Conservation (phyloP, 495 filamentous ascomycete species). For the Astrothelium subdiscretum region DNA sequence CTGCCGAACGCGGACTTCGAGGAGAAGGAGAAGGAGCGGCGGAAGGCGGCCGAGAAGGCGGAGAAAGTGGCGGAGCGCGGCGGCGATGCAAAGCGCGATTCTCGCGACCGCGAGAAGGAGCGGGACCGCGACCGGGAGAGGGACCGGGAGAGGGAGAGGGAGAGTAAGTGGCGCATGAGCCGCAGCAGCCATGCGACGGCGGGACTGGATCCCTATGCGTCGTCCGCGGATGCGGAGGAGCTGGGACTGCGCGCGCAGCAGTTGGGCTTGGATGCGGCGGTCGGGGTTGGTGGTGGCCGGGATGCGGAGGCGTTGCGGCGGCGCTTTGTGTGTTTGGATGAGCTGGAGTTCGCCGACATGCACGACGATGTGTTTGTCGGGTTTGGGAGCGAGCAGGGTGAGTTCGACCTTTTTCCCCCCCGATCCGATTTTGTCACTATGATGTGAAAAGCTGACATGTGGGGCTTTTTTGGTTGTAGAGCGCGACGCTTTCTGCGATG, state of each 20-base stretch:
- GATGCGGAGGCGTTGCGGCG: conserved; percentile 40
- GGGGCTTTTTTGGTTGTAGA: conserved; percentile 16
- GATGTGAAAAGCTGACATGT: background rate
- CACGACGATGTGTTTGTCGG: conserved; percentile 79
- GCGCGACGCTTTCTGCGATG: conserved; percentile 25
- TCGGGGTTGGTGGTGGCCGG: conserved; percentile 22
- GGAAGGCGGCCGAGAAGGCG: conserved; percentile 18
- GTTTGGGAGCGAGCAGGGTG: conserved; percentile 71
- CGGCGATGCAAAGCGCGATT: background rate
- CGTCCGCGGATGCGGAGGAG: background rate
- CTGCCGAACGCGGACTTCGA: conserved; percentile 42
- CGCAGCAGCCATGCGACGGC: background rate
- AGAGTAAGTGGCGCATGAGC: conserved; percentile 11
- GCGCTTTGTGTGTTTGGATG: conserved; percentile 68
- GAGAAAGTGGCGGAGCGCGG: conserved; percentile 7
- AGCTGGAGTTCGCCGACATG: conserved; percentile 77
- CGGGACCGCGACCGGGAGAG: too few species aligned
- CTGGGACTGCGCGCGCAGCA: background rate
- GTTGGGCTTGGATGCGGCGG: background rate
- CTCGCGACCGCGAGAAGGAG: conserved; percentile 7
- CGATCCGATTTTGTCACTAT: background rate
- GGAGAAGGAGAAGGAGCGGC: conserved; percentile 14
- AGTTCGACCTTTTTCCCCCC: conserved; percentile 24
- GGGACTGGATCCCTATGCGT: background rate
- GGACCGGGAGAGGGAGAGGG: conserved; percentile 9